Evolutionary conservation across 768 basidiomycete genomes (phyloP).

Genomic region (Boletales sp.): DNA sequence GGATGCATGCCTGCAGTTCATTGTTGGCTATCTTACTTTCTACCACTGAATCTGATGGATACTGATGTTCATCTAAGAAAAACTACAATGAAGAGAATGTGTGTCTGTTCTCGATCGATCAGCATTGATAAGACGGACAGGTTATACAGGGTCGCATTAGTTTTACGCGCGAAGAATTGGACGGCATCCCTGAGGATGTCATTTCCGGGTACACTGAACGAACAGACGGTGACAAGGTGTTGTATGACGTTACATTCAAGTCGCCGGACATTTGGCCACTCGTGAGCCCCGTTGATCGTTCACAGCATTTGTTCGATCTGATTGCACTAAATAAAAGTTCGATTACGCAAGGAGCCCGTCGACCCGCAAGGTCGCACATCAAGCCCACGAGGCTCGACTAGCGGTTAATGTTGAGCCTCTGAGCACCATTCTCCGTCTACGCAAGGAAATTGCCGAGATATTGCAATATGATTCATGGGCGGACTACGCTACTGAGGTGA

Average conservation of each 20-base stretch:
- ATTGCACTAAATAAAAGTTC: slow-evolving; percentile 44
- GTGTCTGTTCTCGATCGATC: slow-evolving; percentile 8
- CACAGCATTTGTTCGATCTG: neutral
- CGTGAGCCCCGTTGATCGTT: slow-evolving; percentile 36
- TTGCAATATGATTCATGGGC: slow-evolving; percentile 80
- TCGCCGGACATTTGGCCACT: slow-evolving; percentile 80
- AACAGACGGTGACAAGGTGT: slow-evolving; percentile 50
- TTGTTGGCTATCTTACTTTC: slow-evolving; percentile 41
- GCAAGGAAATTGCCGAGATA: slow-evolving; percentile 63
- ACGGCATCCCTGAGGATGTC: slow-evolving; percentile 78
- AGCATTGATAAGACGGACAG: neutral
- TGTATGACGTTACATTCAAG: slow-evolving; percentile 77
- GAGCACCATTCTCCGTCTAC: slow-evolving; percentile 61
- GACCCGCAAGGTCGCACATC: slow-evolving; percentile 65
- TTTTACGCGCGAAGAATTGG: slow-evolving; percentile 69
- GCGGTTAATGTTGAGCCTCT: slow-evolving; percentile 70
- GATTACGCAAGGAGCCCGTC: slow-evolving; percentile 72
- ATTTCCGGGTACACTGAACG: slow-evolving; percentile 72
- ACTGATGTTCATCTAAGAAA: slow-evolving; percentile 44
- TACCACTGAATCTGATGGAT: neutral
- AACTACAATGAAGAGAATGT: slow-evolving; percentile 88
- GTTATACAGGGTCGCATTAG: slow-evolving; percentile 50
- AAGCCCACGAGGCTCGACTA: slow-evolving; percentile 67
- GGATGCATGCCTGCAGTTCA: slow-evolving; percentile 69
- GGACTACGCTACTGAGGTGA: slow-evolving; percentile 78